Evolutionary conservation across 2,329 filamentous ascomycete species (phyloP).

Genomic region (Penicillium sp.): DNA sequence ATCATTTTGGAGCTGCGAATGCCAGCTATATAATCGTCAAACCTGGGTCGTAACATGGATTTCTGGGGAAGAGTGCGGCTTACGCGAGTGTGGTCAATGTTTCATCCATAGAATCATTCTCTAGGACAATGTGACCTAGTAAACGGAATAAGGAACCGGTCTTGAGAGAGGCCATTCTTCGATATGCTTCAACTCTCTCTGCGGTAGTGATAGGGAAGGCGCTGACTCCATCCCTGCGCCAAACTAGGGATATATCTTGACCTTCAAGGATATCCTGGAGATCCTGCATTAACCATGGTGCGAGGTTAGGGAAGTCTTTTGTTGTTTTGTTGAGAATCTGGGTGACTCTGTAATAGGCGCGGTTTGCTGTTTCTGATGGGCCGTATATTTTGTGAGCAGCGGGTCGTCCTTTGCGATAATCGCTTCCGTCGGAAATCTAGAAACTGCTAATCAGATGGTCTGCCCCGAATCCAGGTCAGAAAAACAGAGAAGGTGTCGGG

Average conservation of each 20-base stretch:
- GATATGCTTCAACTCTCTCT: not conserved
- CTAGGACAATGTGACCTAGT: not conserved
- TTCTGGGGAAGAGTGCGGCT: not conserved
- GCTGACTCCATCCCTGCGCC: not conserved
- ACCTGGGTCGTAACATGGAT: not conserved
- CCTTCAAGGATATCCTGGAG: not conserved
- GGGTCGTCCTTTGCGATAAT: not conserved
- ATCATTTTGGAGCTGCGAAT: not conserved
- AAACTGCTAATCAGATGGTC: not conserved
- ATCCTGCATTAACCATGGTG: not conserved
- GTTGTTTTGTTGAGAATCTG: not conserved
- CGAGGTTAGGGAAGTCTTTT: not conserved
- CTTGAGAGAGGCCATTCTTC: not conserved
- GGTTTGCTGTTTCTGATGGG: not conserved
- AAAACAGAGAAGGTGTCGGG: not conserved
- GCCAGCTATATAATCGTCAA: not conserved
- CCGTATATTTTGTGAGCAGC: not conserved
- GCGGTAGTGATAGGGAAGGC: not conserved
- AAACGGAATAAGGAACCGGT: not conserved
- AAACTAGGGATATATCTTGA: not conserved
- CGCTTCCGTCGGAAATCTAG: not conserved
- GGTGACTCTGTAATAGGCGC: not conserved
- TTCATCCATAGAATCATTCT: not conserved
- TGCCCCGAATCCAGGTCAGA: not conserved
- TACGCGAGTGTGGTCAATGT: not conserved